Base-by-base conservation (phyloP, 768 basidiomycete species). In the Pleurotus citrinopileatus region DNA sequence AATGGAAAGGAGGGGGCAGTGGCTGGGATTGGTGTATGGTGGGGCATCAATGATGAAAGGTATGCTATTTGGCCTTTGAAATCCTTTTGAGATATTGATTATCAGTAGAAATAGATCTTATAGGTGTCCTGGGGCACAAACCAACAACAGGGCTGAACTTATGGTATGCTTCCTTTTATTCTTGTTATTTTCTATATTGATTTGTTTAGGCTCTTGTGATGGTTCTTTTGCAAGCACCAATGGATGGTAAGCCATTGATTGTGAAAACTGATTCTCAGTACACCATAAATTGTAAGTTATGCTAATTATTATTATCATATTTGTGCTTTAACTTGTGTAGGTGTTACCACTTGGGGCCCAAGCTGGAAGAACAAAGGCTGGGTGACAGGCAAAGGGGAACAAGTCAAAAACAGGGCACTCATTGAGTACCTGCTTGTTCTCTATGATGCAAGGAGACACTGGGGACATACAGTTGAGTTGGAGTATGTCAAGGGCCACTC, bases 11-110 rank as follows among this genome's bases (percentile, higher is more conserved):
- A 25, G 2, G 82, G 78, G 1, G 78, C 89, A 0, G 59, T 80
- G 37, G 95, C 92, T 0, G 95, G 95, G 1, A 70, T 94, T 38
- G 95, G 95, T 0, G 91, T 98, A 0, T 98, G 86, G 83, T 98
- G 91, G 90, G 91, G 87, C 0, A 68, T 64, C 8, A 64, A 76
- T 55, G 88, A 93, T 67, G 66, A 80, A 27, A 74, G 89, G 89
- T 83, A 69, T 58, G 40, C 12, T 50, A 19, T 52, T 7, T 40
- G 19, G 37, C 26, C 8, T 26, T 26, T 43, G 13, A n/a, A 10
- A 12, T 27, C n/a, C 13, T 22, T n/a, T 36, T 47, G 29, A 32
- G 15, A 15, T 36, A 45, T 48, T 52, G 44, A 15, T 56, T 26
- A 2, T 26, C 45, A 27, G 9, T 53, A 95, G 93, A 53, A 96